Conservation (phyloP, 371 early-diverging fungal species). For the Dinochytrium kinnereticum region DNA sequence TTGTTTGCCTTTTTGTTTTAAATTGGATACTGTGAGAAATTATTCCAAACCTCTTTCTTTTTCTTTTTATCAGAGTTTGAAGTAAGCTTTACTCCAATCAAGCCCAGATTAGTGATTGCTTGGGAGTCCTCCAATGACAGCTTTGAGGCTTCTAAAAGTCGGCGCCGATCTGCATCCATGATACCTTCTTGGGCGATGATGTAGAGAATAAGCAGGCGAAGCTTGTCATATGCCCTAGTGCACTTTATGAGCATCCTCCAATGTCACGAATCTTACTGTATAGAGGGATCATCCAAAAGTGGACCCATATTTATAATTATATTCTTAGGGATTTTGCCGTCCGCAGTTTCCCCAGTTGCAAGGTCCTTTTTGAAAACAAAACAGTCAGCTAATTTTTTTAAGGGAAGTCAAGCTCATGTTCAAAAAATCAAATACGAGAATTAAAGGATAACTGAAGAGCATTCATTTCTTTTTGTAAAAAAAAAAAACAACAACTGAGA, state of each 20-base stretch:
- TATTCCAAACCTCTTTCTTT: slow-evolving; percentile 29
- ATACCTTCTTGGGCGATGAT: slow-evolving; percentile 78
- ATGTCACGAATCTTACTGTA: slow-evolving; percentile 25
- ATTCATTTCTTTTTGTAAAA: too few relatives aligned
- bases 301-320: slow-evolving; percentile 83
- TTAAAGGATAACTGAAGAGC: too few relatives aligned
- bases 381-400: too few relatives aligned
- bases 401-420: background rate
- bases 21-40: too few relatives aligned
- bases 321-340: slow-evolving; percentile 76
- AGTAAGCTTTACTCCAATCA: slow-evolving; percentile 68
- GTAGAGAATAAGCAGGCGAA: slow-evolving; percentile 87
- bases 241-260: background rate
- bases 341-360: slow-evolving; percentile 86
- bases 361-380: too few relatives aligned
- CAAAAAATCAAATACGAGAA: background rate
- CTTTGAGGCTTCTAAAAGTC: slow-evolving; percentile 80
- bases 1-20: too few relatives aligned
- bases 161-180: slow-evolving; percentile 71
- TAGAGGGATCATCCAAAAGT: slow-evolving; percentile 68
- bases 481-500: background rate
- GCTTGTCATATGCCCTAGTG: slow-evolving; percentile 67
- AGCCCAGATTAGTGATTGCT: slow-evolving; percentile 76
- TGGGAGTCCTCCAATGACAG: slow-evolving; percentile 76
- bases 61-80: slow-evolving; percentile 36